Conservation (phyloP, 768 basidiomycete species). For the Naganishia antarctica region DNA sequence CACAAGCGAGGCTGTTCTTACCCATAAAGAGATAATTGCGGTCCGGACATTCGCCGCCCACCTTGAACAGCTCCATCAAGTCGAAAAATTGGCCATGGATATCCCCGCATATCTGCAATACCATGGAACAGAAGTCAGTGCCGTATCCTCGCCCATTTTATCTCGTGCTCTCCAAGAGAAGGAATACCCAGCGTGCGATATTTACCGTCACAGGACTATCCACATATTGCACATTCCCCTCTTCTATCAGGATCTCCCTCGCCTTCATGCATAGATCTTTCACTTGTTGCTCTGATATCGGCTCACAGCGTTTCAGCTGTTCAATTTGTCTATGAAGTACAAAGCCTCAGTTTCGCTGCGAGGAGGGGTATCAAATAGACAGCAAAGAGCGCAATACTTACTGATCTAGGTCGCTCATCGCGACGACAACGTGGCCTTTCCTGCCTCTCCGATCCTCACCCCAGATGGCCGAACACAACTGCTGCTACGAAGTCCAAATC, state of each 20-base stretch:
- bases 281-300: conserved; percentile 92
- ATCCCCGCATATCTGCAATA: conserved; percentile 63
- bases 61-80: conserved; percentile 72
- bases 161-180: too few relatives aligned
- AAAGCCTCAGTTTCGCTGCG: too few relatives aligned
- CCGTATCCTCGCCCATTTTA: not conserved
- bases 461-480: too few relatives aligned
- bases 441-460: not conserved
- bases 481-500: too few relatives aligned
- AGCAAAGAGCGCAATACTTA: not conserved
- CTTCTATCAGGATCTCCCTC: conserved; percentile 91
- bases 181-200: too few relatives aligned
- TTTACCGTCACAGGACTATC: conserved; percentile 82
- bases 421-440: not conserved
- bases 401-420: conserved; percentile 27
- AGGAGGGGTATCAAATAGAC: too few relatives aligned
- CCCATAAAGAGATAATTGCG: conserved; percentile 94
- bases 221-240: conserved; percentile 93
- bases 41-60: conserved; percentile 78
- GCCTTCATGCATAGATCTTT: conserved; percentile 93
- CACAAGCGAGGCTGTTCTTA: conserved; percentile 23
- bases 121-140: not conserved
- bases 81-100: conserved; percentile 99
- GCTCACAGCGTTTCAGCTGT: conserved; percentile 64
- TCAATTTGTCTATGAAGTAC: conserved; percentile 17